Evolutionary conservation across 2,329 filamentous ascomycete genomes (phyloP).

Genomic region (Cladosporium colombiae): DNA sequence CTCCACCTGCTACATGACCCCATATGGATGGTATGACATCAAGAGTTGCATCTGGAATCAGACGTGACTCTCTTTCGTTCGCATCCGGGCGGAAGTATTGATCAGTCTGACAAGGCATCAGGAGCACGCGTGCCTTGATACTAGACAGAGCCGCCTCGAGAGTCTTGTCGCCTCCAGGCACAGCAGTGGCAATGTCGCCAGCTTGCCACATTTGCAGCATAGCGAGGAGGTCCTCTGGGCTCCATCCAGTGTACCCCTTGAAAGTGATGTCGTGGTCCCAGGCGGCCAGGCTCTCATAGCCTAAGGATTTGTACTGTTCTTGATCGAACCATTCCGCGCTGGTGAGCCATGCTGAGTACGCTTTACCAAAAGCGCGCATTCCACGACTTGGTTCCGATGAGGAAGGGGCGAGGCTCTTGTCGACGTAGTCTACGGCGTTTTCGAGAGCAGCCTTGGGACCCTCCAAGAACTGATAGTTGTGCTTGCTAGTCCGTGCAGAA

Average conservation of each 20-base stretch:
- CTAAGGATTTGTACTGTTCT: slow-evolving; percentile 36
- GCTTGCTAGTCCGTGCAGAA: slow-evolving; percentile 52
- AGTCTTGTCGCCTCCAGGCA: slow-evolving; percentile 34
- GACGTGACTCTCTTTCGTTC: slow-evolving; percentile 40
- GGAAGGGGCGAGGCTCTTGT: slow-evolving; percentile 37
- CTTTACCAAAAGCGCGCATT: slow-evolving; percentile 42
- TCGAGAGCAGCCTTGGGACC: slow-evolving; percentile 53
- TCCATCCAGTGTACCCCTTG: slow-evolving; percentile 19
- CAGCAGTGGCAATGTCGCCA: slow-evolving; percentile 41
- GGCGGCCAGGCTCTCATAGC: slow-evolving; percentile 36
- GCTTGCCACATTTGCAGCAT: slow-evolving; percentile 46
- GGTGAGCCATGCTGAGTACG: slow-evolving; percentile 44
- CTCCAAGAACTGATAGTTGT: slow-evolving; percentile 59
- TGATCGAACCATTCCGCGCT: slow-evolving; percentile 41
- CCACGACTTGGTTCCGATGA: slow-evolving; percentile 40
- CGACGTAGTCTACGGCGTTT: slow-evolving; percentile 45
- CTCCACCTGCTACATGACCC: slow-evolving; percentile 46
- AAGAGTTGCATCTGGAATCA: slow-evolving; percentile 37
- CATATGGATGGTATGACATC: slow-evolving; percentile 41
- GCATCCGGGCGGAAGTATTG: slow-evolving; percentile 46
- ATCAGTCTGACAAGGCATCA: slow-evolving; percentile 45
- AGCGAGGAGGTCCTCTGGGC: slow-evolving; percentile 41
- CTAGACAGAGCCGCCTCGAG: slow-evolving; percentile 38
- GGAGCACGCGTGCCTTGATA: slow-evolving; percentile 40
- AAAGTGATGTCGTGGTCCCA: slow-evolving; percentile 26